phyloP scores from a whole-genome alignment of 768 basidiomycete genomes.

The Cubamyces lactineus region DNA sequence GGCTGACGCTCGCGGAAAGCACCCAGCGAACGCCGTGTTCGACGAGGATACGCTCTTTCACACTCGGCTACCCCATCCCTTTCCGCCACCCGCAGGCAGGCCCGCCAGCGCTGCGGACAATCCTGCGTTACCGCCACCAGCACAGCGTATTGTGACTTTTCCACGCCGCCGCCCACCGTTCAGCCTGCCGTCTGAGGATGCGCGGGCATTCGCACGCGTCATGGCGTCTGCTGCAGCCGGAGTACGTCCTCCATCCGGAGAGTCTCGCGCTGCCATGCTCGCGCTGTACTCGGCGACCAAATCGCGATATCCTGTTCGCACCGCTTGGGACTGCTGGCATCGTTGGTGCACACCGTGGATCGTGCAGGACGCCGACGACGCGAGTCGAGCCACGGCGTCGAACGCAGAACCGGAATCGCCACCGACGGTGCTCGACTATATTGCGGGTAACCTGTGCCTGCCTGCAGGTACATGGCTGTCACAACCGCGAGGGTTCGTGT shows the following conservation, averaged over 20 bases:
- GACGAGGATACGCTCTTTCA: constrained; percentile 14
- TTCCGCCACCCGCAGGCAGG: background rate
- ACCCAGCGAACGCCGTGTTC: background rate
- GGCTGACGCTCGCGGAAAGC: constrained; percentile 16
- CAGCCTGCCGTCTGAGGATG: constrained; percentile 12
- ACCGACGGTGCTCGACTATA: constrained; percentile 17
- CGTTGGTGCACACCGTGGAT: constrained; percentile 27
- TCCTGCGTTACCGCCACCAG: constrained; percentile 2
- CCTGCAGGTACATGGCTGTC: constrained; percentile 14
- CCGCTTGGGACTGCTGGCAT: constrained; percentile 28
- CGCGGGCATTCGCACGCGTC: constrained; percentile 15
- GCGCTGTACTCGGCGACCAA: constrained; percentile 15
- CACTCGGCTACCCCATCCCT: constrained; percentile 14
- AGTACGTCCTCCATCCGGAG: constrained; percentile 8
- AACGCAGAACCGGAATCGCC: background rate
- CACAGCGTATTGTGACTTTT: constrained; percentile 13
- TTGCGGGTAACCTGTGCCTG: constrained; percentile 13
- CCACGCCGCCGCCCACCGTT: constrained; percentile 19
- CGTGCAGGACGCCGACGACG: background rate
- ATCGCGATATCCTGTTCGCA: constrained; percentile 19
- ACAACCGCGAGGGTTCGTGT: constrained; percentile 2
- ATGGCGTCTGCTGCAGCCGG: constrained; percentile 18
- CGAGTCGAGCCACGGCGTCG: background rate
- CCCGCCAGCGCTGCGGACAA: background rate
- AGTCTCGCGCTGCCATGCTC: constrained; percentile 21